Base-by-base conservation (phyloP, 306 rosid species). In the Pueraria montana region DNA sequence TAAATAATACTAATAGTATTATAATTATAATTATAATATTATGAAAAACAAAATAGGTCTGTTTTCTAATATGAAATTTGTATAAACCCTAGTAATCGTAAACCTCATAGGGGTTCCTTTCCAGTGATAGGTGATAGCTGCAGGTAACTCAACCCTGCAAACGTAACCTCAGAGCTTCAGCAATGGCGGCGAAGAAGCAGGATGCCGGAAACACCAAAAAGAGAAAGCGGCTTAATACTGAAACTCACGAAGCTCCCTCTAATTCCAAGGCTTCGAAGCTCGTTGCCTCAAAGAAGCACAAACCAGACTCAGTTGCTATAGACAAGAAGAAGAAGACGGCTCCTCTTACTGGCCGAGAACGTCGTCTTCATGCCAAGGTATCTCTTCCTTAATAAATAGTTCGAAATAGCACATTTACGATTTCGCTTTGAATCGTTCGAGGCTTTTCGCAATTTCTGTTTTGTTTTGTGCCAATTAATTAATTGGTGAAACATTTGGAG, bases 351-450 rank as follows among this genome's bases (percentile, higher is more conserved):
- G 91, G 83, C 85, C 88, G 88, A 48, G 99, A 95, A 78, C 94
- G 89, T 72, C 98, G 96, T 27, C 12, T 85, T 73, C 88, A 87
- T 0, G 87, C 99, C 42, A 95, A 95, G 97, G 99, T 93, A 36
- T 56, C 50, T 38, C 7, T 12, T 10, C 40, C 45, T 64, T 23
- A 38, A 4, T 40, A 5, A 67, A 4, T 38, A 0, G 46, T 66
- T 66, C 13, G 4, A 66, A 53, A 74, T 50, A 50, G 11, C 23
- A 14, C n/a, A 6, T 30, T 32, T 48, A 64, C 26, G 12, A 32
- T 64, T 49, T 64, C 7, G 23, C 16, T 49, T 5, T 38, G 16
- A 8, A 72, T 11, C 24, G 0, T 16, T 26, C 3, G 42, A 40
- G 52, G 5, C 0, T 7, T 17, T 83, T 20, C 30, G 59, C 42